Base-by-base conservation (phyloP, 495 filamentous ascomycete species). In the Podospora tetraspora region DNA sequence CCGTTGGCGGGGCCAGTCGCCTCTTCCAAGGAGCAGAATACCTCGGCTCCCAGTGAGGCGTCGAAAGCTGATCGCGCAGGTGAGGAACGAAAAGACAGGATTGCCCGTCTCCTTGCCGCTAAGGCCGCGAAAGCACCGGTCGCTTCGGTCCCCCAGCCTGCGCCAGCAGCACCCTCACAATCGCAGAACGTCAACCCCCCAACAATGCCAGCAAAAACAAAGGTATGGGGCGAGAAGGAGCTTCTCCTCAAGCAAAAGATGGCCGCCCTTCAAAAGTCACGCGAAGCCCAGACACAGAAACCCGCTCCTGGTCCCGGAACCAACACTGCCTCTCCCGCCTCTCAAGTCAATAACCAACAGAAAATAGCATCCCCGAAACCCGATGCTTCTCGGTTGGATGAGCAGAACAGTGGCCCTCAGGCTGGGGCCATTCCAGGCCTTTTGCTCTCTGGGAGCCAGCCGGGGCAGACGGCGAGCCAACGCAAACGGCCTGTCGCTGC, bases 401-500 rank as follows among this genome's bases (percentile, higher is more conserved):
- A 22, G 13, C 66, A 63, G 57, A 11, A 52, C 10, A 63, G 27
- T 16, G 34, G 29, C 3, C 30, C 67, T 0, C 66, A 61, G 57
- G 9, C 57, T 3, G 34, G 21, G 23, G 63, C 70, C 3, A 62
- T 74, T 5, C 71, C 69, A 21, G 68, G 69, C 22, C 64, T 72
- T 29, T 24, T 37, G 3, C 24, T 68, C 2, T 21, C 71, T 3
- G 58, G 59, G 24, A 11, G 52, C 22, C 67, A 71, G 25, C 64
- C 66, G 3, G 59, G 37, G 10, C 58, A 32, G 23, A 13, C 64
- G 8, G 19, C 67, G 24, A 73, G 59, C 34, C 70, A 72, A 52
- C 86, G 90, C 22, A 97, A 97, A 77, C 89, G 94, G 23, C 92
- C 91, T n/a, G 90, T 91, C 58, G 93, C 93, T 43, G 85, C 91